Base-by-base conservation (phyloP, 495 filamentous ascomycete species). In the Xanthoparmelia taractica region DNA sequence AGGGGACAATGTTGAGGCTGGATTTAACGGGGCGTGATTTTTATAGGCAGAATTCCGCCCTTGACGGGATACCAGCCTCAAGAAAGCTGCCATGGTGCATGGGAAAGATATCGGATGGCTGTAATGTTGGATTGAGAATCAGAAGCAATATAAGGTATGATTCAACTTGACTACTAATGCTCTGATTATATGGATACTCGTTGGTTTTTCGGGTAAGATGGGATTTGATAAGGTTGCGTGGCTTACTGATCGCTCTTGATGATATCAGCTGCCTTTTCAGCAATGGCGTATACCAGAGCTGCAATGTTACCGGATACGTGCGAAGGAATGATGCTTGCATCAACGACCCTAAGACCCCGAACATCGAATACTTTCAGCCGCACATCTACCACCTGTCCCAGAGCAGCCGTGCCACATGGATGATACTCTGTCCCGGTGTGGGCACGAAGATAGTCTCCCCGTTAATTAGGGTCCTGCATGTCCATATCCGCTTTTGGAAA, bases 281-380 rank as follows among this genome's bases (percentile, higher is more conserved):
- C 83, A 27, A 84, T 73, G 0, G 79, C 80, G 72, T 83, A 84
- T 13, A 84, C 79, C 3, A 72, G 71, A 6, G 76, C 74, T 69
- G 77, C 73, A 33, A 84, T 78, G 69, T 84, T 81, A 0, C 75
- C 80, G 12, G 65, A 63, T 11, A 77, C 71, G 59, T 77, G 71
- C 25, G 83, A 52, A 0, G 82, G 80, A 54, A 85, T 76, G 23
- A 84, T 68, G 66, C 80, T 82, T 3, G 82, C 81, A 68, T 86
- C 83, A 0, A 80, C 78, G 2, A 84, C 74, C 60, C 83, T 70
- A 47, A 85, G 63, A 3, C 74, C 71, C 25, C 58, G 68, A 0
- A 79, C 76, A 1, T 80, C 84, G 58, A 85, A 77, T 1, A 86
- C 82, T 59, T 68, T 72, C 31, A 83, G 58, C 25, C 61, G 57